Evolutionary conservation across 2,329 filamentous ascomycete species (phyloP).

Genomic region (Beauveria bassiana): DNA sequence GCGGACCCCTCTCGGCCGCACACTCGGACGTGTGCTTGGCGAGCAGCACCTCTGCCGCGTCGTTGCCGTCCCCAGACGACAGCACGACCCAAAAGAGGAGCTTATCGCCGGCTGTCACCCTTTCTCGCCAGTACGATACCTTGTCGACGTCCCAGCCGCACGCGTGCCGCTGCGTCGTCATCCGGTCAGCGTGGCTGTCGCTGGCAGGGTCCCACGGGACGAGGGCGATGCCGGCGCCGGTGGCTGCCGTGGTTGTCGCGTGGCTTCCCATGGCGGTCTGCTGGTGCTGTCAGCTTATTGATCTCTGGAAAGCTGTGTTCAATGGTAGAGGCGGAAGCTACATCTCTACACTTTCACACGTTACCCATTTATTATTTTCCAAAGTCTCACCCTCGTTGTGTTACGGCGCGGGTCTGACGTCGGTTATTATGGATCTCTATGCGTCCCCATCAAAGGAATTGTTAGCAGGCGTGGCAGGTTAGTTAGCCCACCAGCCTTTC

Average conservation of each 20-base stretch:
- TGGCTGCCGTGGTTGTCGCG: not conserved
- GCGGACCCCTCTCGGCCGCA: constrained; percentile 12
- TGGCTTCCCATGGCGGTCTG: not conserved
- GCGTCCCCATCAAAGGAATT: too few species aligned
- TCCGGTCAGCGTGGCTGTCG: constrained; percentile 30
- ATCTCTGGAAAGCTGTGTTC: too few species aligned
- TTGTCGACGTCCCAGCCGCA: constrained; percentile 36
- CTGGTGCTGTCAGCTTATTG: not conserved
- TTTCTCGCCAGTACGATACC: constrained; percentile 28
- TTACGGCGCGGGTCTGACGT: too few species aligned
- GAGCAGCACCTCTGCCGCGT: constrained; percentile 18
- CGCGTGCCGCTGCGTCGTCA: constrained; percentile 35
- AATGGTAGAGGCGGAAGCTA: too few species aligned
- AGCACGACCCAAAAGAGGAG: constrained; percentile 33
- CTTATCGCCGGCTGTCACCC: constrained; percentile 27
- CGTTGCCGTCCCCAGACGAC: not conserved
- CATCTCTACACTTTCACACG: too few species aligned
- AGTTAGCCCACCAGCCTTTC: too few species aligned
- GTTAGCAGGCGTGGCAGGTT: too few species aligned
- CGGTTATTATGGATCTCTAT: too few species aligned
- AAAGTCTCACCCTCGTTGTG: too few species aligned
- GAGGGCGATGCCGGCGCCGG: constrained; percentile 23
- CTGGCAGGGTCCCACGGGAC: constrained; percentile 37
- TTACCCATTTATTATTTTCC: too few species aligned
- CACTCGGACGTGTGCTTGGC: constrained; percentile 18